These are phyloP conservation scores for Microdochium nivale DNA, from an alignment of 2,329 filamentous ascomycete species.

Conservation along the genomic window DNA sequence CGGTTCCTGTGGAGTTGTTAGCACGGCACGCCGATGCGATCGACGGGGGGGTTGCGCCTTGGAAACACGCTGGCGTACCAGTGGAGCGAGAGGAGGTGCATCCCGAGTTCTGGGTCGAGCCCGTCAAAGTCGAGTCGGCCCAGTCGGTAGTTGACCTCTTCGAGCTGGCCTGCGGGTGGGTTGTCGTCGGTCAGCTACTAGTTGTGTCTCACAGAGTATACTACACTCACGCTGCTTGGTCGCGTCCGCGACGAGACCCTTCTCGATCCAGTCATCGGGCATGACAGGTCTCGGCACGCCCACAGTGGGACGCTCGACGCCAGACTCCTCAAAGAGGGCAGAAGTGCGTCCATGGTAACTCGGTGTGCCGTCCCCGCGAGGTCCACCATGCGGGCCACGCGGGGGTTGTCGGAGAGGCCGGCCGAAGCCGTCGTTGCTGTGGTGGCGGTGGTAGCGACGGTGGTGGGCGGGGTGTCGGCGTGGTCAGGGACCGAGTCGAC, in stretches of 20 bases:
- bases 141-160: slow-evolving; percentile 34
- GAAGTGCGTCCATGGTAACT: slow-evolving; percentile 42
- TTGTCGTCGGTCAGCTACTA: background rate
- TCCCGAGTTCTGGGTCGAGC: slow-evolving; percentile 39
- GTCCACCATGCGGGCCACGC: slow-evolving; percentile 26
- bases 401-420: slow-evolving; percentile 5
- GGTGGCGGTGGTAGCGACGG: background rate
- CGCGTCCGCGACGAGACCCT: slow-evolving; percentile 36
- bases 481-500: background rate
- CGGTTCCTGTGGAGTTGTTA: slow-evolving; percentile 48
- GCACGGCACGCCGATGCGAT: slow-evolving; percentile 59
- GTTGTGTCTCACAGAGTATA: background rate
- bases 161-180: slow-evolving; percentile 26
- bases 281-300: slow-evolving; percentile 13
- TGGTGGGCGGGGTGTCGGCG: background rate
- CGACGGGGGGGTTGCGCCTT: too few relatives aligned
- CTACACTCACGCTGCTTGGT: slow-evolving; percentile 27
- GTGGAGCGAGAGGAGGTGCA: slow-evolving; percentile 40
- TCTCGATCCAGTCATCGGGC: slow-evolving; percentile 31
- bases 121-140: slow-evolving; percentile 46
- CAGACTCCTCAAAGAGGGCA: slow-evolving; percentile 33
- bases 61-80: slow-evolving; percentile 31
- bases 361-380: slow-evolving; percentile 29
- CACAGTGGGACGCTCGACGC: slow-evolving; percentile 7
- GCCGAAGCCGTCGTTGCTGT: background rate